Evolutionary conservation across 1,284 basidiomycete genomes (phyloP).

Genomic region (Irpex sp.): DNA sequence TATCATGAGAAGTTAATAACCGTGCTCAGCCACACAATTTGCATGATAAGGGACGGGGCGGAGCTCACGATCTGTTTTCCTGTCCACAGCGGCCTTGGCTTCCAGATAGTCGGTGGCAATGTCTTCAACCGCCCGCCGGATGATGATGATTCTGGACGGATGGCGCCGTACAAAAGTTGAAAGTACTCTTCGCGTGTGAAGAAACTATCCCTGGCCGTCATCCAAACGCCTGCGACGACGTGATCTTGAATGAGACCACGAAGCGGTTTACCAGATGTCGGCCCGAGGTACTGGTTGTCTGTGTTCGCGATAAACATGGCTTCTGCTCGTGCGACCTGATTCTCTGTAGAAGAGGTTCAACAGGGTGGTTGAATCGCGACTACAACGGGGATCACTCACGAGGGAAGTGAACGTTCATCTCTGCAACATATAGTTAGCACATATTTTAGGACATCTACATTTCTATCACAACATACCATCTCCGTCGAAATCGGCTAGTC

Average conservation of each 20-base stretch:
- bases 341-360: slow-evolving; percentile 47
- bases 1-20: slow-evolving; percentile 25
- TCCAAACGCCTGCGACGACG: slow-evolving; percentile 98
- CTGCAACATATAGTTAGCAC: slow-evolving; percentile 33
- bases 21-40: slow-evolving; percentile 7
- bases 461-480: slow-evolving; percentile 57
- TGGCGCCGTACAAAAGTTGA: slow-evolving; percentile 93
- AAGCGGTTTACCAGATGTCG: slow-evolving; percentile 96
- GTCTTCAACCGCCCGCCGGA: slow-evolving; percentile 68
- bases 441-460: background rate
- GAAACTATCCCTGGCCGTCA: slow-evolving; percentile 95
- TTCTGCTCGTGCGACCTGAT: slow-evolving; percentile 90
- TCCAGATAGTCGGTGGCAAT: slow-evolving; percentile 89
- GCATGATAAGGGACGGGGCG: background rate
- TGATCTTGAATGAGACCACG: slow-evolving; percentile 99
- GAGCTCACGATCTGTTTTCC: slow-evolving; percentile 91
- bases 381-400: slow-evolving; percentile 49
- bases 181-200: slow-evolving; percentile 96
- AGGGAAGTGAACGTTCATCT: slow-evolving; percentile 99
- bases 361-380: background rate
- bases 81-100: slow-evolving; percentile 90
- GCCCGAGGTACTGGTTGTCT: slow-evolving; percentile 97
- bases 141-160: slow-evolving; percentile 80
- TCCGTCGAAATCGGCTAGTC: slow-evolving; percentile 94
- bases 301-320: slow-evolving; percentile 95